Evolutionary conservation across 306 rosid genomes (phyloP).

Genomic region (Ormosia emarginata): DNA sequence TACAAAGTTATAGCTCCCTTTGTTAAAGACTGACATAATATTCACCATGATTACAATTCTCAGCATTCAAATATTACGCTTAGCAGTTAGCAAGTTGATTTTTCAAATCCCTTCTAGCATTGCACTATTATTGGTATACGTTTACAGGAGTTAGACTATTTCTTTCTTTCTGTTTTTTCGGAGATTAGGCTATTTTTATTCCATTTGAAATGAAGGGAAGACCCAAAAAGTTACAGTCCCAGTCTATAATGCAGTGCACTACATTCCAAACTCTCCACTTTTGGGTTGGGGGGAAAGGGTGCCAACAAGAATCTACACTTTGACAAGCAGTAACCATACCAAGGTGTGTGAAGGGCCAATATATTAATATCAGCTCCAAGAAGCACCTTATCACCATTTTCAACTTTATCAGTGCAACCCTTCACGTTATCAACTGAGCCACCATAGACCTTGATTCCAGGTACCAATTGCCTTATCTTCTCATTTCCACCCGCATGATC

Average conservation of each 20-base stretch:
- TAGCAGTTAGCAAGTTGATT: background rate
- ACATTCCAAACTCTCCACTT: slow-evolving; percentile 19
- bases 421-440: slow-evolving; percentile 82
- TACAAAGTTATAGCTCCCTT: background rate
- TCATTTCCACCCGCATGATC: slow-evolving; percentile 96
- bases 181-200: background rate
- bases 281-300: background rate
- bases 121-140: background rate
- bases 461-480: slow-evolving; percentile 73
- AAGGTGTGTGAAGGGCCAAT: slow-evolving; percentile 81
- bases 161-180: background rate
- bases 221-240: background rate
- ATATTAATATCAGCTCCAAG: slow-evolving; percentile 73
- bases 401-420: slow-evolving; percentile 80
- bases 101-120: background rate
- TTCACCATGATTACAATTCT: slow-evolving; percentile 5
- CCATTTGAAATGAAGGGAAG: slow-evolving; percentile 1
- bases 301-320: background rate
- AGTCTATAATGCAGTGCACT: background rate
- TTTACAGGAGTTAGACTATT: background rate
- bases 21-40: background rate
- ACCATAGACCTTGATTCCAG: slow-evolving; percentile 83
- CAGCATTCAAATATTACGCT: background rate
- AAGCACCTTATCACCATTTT: slow-evolving; percentile 75
- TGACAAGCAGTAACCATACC: slow-evolving; percentile 42